Conservation (phyloP, 2,329 filamentous ascomycete genomes). For the Colletotrichum sp. region DNA sequence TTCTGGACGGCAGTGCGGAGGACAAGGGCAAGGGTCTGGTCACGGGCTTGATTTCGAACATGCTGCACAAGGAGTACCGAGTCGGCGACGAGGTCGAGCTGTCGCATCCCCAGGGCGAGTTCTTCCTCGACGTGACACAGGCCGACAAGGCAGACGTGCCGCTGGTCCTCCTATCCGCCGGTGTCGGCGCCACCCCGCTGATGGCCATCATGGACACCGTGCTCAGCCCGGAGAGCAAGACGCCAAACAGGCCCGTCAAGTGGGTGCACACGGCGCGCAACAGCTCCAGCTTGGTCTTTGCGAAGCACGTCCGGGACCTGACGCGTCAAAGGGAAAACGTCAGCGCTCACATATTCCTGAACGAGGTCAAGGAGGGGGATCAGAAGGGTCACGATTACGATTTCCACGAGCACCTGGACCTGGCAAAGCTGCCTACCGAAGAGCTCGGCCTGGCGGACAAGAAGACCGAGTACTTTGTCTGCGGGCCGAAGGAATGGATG, state of each 20-base stretch:
- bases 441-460: constrained; percentile 58
- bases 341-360: constrained; percentile 61
- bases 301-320: constrained; percentile 47
- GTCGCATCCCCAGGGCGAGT: constrained; percentile 62
- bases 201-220: constrained; percentile 67
- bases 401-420: constrained; percentile 59
- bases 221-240: constrained; percentile 26
- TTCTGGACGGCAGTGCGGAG: constrained; percentile 28
- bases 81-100: constrained; percentile 59
- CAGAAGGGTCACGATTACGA: constrained; percentile 61
- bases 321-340: constrained; percentile 51
- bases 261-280: constrained; percentile 67
- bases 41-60: constrained; percentile 56
- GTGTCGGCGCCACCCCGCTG: constrained; percentile 72
- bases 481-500: constrained; percentile 77
- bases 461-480: constrained; percentile 70
- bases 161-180: constrained; percentile 69
- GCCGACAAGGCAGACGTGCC: constrained; percentile 48
- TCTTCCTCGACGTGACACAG: constrained; percentile 59
- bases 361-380: constrained; percentile 47
- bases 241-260: constrained; percentile 50
- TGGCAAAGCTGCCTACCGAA: constrained; percentile 58
- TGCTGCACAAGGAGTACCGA: constrained; percentile 51
- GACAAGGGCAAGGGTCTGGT: constrained; percentile 37
- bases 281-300: constrained; percentile 59